Base-by-base conservation (phyloP, 2,329 filamentous ascomycete genomes). In the Microcera coccophila region DNA sequence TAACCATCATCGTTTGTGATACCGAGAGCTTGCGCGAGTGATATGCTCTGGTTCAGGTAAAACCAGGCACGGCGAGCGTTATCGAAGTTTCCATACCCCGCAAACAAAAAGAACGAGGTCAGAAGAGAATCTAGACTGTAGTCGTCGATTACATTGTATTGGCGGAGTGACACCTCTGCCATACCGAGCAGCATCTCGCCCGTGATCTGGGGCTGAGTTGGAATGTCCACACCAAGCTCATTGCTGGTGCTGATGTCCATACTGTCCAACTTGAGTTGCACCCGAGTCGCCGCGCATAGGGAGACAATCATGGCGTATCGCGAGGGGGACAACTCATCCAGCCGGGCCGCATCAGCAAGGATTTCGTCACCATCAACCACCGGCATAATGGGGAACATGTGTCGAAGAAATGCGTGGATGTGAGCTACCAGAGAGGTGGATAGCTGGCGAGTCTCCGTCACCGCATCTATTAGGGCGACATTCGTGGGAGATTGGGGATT, bases 321-420 rank as follows among this genome's bases (percentile, higher is more conserved):
- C 5, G 57, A 52, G 1, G 59, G 56, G 0, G 59, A 31, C 2
- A 63, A 28, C n/a, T 53, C 44, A 3, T 57, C 50, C 8, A 61
- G 31, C 8, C 53, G 49, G 7, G 45, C 37, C 11, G 57, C 57
- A 36, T 63, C 61, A 5, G 50, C 26, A 2, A 60, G 39, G 14
- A 63, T 47, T n/a, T 57, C 54, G 4, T 58, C 42, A 16, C 52
- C 58, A 17, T 62, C 51, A 5, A 62, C 44, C 1, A 60, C 58
- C 14, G 61, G 61, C 59, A 63, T 62, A 4, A 63, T 63, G 1
- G 61, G 61, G 26, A 60, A 62, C 12, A 63, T 39, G n/a, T 57
- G 48, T n/a, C 50, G 51, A n/a, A 62, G 50, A 36, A 62, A 63
- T 26, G 58, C 51, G 8, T 49, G 53, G 21, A 62, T 43, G 38